Base-by-base conservation (phyloP, 495 filamentous ascomycete genomes). In the Penicillium odoratum region DNA sequence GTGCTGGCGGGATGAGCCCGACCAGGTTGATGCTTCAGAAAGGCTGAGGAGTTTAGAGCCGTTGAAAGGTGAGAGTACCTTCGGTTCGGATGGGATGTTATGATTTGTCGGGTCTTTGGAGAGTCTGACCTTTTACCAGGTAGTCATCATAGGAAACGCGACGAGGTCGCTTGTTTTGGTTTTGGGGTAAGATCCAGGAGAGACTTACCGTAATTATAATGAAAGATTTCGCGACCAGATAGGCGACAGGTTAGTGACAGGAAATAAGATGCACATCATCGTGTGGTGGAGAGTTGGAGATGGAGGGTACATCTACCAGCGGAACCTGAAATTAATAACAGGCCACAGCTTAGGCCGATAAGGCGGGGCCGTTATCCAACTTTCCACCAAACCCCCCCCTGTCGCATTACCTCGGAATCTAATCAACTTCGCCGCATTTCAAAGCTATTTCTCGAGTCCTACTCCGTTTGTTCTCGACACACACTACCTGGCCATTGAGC, bases 121-220 rank as follows among this genome's bases (percentile, higher is more conserved):
- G 68, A 70, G 76, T 86, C 80, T 74, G 82, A 81, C 83, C 83
- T 85, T 86, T 86, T 85, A 85, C 83, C 83, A 81, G 69, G 56
- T 56, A 70, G 55, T 67, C 83, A 86, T 86, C 83, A 83, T 78
- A 57, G 81, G 81, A 78, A 72, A 70, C 5, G 51, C 36, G 48
- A 56, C 8, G 47, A 26, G 21, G 47, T 60, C 43, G 44, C 58
- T 48, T 40, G 29, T 16, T 40, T 11, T 40, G 38, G 38, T 16
- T n/a, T 51, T 33, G 40, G 26, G 33, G 43, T 40, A 28, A 47
- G 45, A 28, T 29, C 8, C 21, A 21, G 33, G 34, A 36, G 53
- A 29, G 40, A 50, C 48, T 0, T 47, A 47, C 44, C 21, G 10
- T 13, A 3, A 3, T 13, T 8, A 13, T 47, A 1, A 8, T 11